A percentile compares a stretch with the other conserved stretches of the same genome.
Evolutionary conservation across 768 basidiomycete species (phyloP).

Genomic region (Pulveroboletus sp.): DNA sequence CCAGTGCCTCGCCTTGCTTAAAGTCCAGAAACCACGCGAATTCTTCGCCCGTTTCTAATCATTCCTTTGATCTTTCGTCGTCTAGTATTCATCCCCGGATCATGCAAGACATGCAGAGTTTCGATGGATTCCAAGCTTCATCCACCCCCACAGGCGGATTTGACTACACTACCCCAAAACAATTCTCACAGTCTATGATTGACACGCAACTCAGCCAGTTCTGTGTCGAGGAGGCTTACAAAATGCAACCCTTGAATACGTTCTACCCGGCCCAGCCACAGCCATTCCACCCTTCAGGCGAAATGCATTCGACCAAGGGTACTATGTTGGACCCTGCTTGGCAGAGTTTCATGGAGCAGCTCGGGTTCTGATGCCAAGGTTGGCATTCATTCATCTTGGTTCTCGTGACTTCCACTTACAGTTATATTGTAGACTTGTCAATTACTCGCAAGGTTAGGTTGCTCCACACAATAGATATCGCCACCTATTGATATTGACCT

Average conservation of each 20-base stretch:
- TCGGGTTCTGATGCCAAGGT: slow-evolving; percentile 43
- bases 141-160: slow-evolving; percentile 19
- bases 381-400: background rate
- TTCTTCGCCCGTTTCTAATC: background rate
- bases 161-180: slow-evolving; percentile 27
- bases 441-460: no score
- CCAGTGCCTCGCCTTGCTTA: slow-evolving; percentile 17
- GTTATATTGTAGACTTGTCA: no score
- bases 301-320: slow-evolving; percentile 12
- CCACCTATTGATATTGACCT: no score
- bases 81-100: slow-evolving; percentile 36
- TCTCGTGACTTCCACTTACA: no score
- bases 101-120: slow-evolving; percentile 49
- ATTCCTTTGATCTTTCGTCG: slow-evolving; percentile 4
- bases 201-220: slow-evolving; percentile 29
- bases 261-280: slow-evolving; percentile 16
- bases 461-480: no score
- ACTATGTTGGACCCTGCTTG: slow-evolving; percentile 58
- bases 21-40: background rate
- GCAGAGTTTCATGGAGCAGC: slow-evolving; percentile 67
- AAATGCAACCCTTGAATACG: slow-evolving; percentile 11
- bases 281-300: slow-evolving; percentile 5
- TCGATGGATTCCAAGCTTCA: slow-evolving; percentile 35
- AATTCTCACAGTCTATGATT: slow-evolving; percentile 28
- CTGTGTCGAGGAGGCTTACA: slow-evolving; percentile 14